A percentile compares a stretch with the other conserved stretches of the same genome.
These are phyloP conservation scores for Gelatoporia subvermispora DNA, from an alignment of 768 basidiomycete species.

Conservation along the genomic window DNA sequence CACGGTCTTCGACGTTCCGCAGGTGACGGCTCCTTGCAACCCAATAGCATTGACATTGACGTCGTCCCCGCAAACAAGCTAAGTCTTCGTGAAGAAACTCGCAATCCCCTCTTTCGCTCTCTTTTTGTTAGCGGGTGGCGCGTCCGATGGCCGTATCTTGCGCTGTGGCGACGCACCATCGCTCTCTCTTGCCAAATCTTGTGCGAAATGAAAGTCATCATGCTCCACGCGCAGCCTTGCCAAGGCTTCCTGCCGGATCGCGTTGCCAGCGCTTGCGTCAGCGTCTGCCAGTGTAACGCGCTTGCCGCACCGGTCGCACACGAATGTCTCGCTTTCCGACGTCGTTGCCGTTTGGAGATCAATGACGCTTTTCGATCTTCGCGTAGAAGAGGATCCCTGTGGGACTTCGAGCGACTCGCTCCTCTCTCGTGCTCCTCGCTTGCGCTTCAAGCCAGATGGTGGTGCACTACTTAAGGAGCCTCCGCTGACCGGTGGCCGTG, in stretches of 20 bases:
- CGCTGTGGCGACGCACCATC: slow-evolving; percentile 18
- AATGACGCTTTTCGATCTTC: not conserved
- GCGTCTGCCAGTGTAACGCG: slow-evolving; percentile 31
- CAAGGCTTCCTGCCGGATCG: slow-evolving; percentile 31
- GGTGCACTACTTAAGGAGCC: not conserved
- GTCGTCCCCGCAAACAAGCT: not conserved
- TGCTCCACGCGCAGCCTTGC: slow-evolving; percentile 62
- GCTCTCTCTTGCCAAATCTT: slow-evolving; percentile 56
- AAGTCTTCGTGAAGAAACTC: slow-evolving; percentile 40
- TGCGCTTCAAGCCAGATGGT: slow-evolving; percentile 1
- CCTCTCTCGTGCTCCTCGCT: slow-evolving; percentile 2
- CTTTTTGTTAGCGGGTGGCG: slow-evolving; percentile 12
- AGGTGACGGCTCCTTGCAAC: no score
- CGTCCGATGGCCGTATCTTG: slow-evolving; percentile 17
- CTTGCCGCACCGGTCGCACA: slow-evolving; percentile 57
- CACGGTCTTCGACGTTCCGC: no score
- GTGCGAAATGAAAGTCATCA: slow-evolving; percentile 85
- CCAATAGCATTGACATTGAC: slow-evolving; percentile 21
- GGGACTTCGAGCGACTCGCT: not conserved
- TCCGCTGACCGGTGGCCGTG: slow-evolving; percentile 19
- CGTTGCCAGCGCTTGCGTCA: slow-evolving; percentile 22
- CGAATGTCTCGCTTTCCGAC: slow-evolving; percentile 37
- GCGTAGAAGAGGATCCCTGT: not conserved
- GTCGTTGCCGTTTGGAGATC: slow-evolving; percentile 4
- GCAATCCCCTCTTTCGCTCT: slow-evolving; percentile 36